A percentile compares a stretch with the other conserved stretches of the same genome.
These are phyloP conservation scores for Verticillium longisporum DNA, from an alignment of 2,329 filamentous ascomycete genomes.

Conservation along the genomic window DNA sequence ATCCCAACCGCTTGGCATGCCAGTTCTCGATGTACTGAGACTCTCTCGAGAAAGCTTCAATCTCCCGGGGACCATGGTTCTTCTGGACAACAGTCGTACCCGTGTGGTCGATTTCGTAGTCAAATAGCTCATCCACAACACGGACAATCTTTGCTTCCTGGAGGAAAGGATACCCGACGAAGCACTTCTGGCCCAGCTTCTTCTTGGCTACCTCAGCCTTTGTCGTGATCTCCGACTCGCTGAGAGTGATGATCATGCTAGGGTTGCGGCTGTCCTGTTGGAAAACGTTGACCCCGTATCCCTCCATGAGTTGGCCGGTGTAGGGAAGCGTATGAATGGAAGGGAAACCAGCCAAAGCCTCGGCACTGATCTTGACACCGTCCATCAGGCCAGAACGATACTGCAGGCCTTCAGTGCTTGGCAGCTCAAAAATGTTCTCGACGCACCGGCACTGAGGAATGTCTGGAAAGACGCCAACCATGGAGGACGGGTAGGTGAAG, in stretches of 20 bases:
- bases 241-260: constrained; percentile 86
- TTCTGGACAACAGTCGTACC: constrained; percentile 58
- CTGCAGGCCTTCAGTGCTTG: constrained; percentile 82
- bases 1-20: constrained; percentile 87
- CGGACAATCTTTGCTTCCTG: constrained; percentile 86
- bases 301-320: constrained; percentile 61
- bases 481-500: constrained; percentile 79
- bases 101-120: constrained; percentile 66
- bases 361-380: constrained; percentile 72
- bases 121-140: constrained; percentile 90
- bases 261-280: constrained; percentile 94
- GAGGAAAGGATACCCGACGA: constrained; percentile 90
- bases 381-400: constrained; percentile 77
- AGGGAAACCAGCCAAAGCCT: constrained; percentile 90
- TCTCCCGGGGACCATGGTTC: constrained; percentile 69
- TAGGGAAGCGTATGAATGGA: constrained; percentile 82
- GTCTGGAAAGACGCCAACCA: constrained; percentile 86
- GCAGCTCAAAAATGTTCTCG: constrained; percentile 93
- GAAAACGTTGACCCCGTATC: constrained; percentile 90
- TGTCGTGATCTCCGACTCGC: constrained; percentile 64
- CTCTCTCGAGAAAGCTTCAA: constrained; percentile 79
- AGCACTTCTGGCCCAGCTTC: constrained; percentile 79
- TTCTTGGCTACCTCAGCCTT: constrained; percentile 66
- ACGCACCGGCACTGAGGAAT: constrained; percentile 82
- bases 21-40: constrained; percentile 74